Percentiles rank a stretch among this genome's conserved stretches.
Evolutionary conservation across 371 early-diverging fungal genomes (phyloP).

Genomic region (Basidiobolus meristosporus): DNA sequence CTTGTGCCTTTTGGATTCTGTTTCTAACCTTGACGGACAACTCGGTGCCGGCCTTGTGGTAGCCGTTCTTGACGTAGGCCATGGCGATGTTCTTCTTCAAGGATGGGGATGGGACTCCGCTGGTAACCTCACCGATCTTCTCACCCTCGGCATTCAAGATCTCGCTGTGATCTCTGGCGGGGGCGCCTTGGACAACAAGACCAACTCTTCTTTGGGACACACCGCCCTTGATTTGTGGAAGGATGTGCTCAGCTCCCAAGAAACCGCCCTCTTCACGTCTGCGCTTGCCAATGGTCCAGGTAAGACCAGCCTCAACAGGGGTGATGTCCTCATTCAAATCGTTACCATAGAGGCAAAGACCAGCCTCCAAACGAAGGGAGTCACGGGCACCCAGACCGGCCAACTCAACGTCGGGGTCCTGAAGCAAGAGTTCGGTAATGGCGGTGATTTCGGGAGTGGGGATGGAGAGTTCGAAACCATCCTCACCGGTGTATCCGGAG

Average conservation of each 20-base stretch:
- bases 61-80: constrained; percentile 78
- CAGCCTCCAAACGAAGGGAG: constrained; percentile 88
- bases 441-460: too few relatives aligned
- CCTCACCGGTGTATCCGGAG: constrained; percentile 97
- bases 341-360: constrained; percentile 90
- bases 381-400: constrained; percentile 95
- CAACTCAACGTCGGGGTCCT: constrained; percentile 56
- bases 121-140: constrained; percentile 67
- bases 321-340: constrained; percentile 84
- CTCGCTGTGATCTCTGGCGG: constrained; percentile 68
- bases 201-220: constrained; percentile 72
- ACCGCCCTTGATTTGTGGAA: constrained; percentile 72
- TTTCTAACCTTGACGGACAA: constrained; percentile 80
- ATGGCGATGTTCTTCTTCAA: constrained; percentile 94
- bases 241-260: constrained; percentile 70
- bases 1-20: constrained; percentile 53
- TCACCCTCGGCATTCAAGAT: too few relatives aligned
- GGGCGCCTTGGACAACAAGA: constrained; percentile 81
- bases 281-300: constrained; percentile 91
- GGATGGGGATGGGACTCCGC: constrained; percentile 84
- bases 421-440: too few relatives aligned
- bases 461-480: constrained; percentile 98
- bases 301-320: constrained; percentile 83
- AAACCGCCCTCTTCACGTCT: constrained; percentile 84
- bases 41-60: constrained; percentile 74